phyloP scores from a whole-genome alignment of 2,329 filamentous ascomycete genomes.

The Fusarium sp. region DNA sequence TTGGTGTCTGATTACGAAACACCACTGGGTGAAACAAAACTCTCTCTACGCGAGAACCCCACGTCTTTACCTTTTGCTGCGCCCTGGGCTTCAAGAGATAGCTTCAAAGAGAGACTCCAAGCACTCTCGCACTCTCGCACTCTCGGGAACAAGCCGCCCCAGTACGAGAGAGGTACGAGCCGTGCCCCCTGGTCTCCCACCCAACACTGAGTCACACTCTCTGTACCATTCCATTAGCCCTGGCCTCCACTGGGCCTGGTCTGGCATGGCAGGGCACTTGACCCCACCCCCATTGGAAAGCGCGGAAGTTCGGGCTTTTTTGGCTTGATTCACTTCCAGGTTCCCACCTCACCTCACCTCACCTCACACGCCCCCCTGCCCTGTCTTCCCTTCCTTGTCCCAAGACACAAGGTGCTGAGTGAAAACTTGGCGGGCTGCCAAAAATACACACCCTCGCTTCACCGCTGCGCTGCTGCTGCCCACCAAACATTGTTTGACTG shows the following conservation, averaged over 20 bases:
- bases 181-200: constrained; percentile 18
- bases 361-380: constrained; percentile 27
- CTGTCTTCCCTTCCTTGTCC: constrained; percentile 4
- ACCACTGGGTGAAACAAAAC: constrained; percentile 16
- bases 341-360: constrained; percentile 14
- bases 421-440: constrained; percentile 33
- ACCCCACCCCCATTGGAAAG: constrained; percentile 29
- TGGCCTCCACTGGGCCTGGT: constrained; percentile 13
- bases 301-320: constrained; percentile 20
- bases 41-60: constrained; percentile 11
- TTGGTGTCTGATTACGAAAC: constrained; percentile 15
- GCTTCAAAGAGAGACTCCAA: background rate
- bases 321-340: constrained; percentile 17
- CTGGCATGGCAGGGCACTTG: constrained; percentile 29
- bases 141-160: constrained; percentile 12
- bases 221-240: constrained; percentile 19
- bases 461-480: constrained; percentile 28
- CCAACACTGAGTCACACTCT: constrained; percentile 31
- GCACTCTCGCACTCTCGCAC: background rate
- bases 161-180: constrained; percentile 33
- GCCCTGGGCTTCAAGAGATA: constrained; percentile 15
- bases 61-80: constrained; percentile 17
- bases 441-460: constrained; percentile 39
- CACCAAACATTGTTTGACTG: constrained; percentile 43
- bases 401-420: constrained; percentile 16